Percentiles rank a stretch among this genome's conserved stretches.
These are phyloP conservation scores for Aspergillus sp. DNA, from an alignment of 2,329 filamentous ascomycete species.

Conservation along the genomic window DNA sequence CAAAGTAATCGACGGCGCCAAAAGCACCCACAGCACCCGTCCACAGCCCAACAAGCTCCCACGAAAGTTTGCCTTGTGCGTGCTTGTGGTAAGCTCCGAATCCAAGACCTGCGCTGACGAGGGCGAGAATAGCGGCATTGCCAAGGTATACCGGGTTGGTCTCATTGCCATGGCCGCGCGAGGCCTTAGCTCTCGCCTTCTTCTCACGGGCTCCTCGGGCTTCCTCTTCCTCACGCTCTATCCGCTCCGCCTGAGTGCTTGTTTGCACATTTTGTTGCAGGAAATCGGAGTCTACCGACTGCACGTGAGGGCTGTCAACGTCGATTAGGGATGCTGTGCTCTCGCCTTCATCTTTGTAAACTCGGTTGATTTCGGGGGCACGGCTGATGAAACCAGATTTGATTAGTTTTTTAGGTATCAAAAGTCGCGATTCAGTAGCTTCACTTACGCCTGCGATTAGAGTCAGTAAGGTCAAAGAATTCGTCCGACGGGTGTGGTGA, in stretches of 20 bases:
- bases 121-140: constrained; percentile 45
- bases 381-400: constrained; percentile 30
- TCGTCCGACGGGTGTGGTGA: constrained; percentile 1
- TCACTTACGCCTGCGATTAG: constrained; percentile 37
- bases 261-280: constrained; percentile 45
- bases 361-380: constrained; percentile 39
- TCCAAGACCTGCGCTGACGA: constrained; percentile 43
- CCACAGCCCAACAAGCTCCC: constrained; percentile 45
- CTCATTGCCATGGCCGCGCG: constrained; percentile 35
- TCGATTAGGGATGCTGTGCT: constrained; percentile 47
- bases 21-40: constrained; percentile 46
- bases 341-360: constrained; percentile 42
- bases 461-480: constrained; percentile 14
- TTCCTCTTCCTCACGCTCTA: constrained; percentile 41
- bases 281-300: constrained; percentile 43
- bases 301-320: constrained; percentile 48
- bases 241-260: constrained; percentile 46
- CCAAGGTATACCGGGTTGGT: constrained; percentile 49
- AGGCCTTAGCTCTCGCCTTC: constrained; percentile 33
- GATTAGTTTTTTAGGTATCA: background rate
- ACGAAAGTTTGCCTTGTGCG: constrained; percentile 45
- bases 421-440: background rate
- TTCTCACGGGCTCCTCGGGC: constrained; percentile 27
- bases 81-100: constrained; percentile 51
- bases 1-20: constrained; percentile 48